Conservation (phyloP, 192 early-diverging fungal genomes). For the Entomortierella lignicola region DNA sequence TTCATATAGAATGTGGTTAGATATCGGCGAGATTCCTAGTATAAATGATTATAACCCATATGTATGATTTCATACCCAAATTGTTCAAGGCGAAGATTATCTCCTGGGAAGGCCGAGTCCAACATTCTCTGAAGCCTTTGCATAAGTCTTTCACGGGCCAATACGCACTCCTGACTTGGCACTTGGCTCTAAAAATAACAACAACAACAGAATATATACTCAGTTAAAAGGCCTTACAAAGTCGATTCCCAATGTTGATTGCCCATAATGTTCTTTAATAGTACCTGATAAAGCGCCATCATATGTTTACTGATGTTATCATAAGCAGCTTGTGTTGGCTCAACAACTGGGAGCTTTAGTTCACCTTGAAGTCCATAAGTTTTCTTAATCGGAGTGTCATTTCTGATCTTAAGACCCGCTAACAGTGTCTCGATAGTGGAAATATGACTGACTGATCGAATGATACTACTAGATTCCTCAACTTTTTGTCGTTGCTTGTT, state of each 20-base stretch:
- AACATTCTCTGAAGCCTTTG: slow-evolving; percentile 18
- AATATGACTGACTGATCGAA: not conserved
- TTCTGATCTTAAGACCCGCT: slow-evolving; percentile 4
- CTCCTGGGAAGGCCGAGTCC: slow-evolving; percentile 10
- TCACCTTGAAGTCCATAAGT: slow-evolving; percentile 32
- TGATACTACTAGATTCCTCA: not conserved
- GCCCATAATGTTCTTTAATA: too few relatives aligned
- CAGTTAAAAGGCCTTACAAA: not conserved
- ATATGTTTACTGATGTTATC: slow-evolving; percentile 9
- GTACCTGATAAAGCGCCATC: slow-evolving; percentile 22
- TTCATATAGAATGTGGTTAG: not conserved
- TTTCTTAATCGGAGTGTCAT: not conserved
- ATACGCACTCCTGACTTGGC: slow-evolving; percentile 9
- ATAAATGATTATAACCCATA: not conserved
- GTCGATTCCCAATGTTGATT: too few relatives aligned
- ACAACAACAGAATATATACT: too few relatives aligned
- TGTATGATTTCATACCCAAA: slow-evolving; percentile 30
- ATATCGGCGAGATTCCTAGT: not conserved
- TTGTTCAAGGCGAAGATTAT: slow-evolving; percentile 13
- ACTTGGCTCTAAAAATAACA: slow-evolving; percentile 6
- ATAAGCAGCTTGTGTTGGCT: not conserved
- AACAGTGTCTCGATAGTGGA: not conserved
- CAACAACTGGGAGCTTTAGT: slow-evolving; percentile 11
- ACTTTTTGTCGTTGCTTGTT: not conserved
- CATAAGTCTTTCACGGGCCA: slow-evolving; percentile 12